phyloP scores from a whole-genome alignment of 345 rosid species.

The Abelmoschus esculentus region DNA sequence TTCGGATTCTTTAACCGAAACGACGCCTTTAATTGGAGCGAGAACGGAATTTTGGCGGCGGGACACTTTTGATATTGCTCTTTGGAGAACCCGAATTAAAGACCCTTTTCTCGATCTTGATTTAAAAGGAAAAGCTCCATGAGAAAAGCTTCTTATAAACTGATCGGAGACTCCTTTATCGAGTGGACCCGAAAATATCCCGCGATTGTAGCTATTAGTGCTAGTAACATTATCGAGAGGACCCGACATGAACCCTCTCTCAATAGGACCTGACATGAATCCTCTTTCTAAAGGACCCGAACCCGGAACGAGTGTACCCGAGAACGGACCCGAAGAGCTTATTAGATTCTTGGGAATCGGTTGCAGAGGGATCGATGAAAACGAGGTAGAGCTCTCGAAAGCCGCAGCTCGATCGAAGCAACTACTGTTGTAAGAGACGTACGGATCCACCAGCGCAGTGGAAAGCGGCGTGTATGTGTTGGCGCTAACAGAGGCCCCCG shows the following conservation, averaged over 20 bases:
- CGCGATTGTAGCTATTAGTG: conserved; percentile 22
- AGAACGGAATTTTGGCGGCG: conserved; percentile 77
- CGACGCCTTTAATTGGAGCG: conserved; percentile 57
- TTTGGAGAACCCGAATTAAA: conserved; percentile 52
- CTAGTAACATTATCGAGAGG: conserved; percentile 43
- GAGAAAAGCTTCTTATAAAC: conserved; percentile 78
- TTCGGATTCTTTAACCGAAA: conserved; percentile 51
- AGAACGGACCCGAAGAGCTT: conserved; percentile 20
- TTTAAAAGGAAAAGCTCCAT: conserved; percentile 49
- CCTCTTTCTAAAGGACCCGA: conserved; percentile 72
- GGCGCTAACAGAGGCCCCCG: conserved; percentile 98
- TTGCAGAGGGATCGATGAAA: conserved; percentile 76
- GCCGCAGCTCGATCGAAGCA: conserved; percentile 73
- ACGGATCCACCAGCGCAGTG: conserved; percentile 66
- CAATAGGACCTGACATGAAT: conserved; percentile 80
- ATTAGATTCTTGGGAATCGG: conserved; percentile 60
- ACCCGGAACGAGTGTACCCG: conserved; percentile 55
- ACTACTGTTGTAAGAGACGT: conserved; percentile 29
- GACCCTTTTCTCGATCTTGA: conserved; percentile 49
- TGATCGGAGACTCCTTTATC: conserved; percentile 47
- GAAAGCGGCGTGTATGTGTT: conserved; percentile 90
- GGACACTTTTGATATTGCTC: conserved; percentile 60
- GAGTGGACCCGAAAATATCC: conserved; percentile 48
- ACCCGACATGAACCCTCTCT: conserved; percentile 84
- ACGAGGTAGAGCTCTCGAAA: conserved; percentile 83